These are phyloP conservation scores for Leucogyrophana mollusca DNA, from an alignment of 768 basidiomycete genomes.

Conservation along the genomic window DNA sequence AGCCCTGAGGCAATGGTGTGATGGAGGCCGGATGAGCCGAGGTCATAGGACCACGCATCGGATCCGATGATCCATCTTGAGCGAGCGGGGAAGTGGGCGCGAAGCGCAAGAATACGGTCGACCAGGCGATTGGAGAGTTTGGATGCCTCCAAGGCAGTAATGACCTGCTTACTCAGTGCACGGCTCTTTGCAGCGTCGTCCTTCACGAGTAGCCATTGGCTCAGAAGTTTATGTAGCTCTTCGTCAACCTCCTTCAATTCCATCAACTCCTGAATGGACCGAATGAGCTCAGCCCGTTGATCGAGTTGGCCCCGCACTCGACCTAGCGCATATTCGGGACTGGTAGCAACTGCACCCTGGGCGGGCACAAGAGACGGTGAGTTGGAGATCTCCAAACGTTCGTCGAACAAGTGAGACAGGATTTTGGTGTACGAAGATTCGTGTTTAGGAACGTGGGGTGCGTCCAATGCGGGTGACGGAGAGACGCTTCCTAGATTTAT, in stretches of 20 bases:
- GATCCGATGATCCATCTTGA: slow-evolving; percentile 98
- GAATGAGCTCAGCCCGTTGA: slow-evolving; percentile 65
- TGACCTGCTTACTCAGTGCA: slow-evolving; percentile 56
- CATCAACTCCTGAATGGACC: slow-evolving; percentile 64
- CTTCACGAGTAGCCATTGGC: slow-evolving; percentile 76
- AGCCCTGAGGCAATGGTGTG: slow-evolving; percentile 89
- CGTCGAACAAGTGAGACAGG: slow-evolving; percentile 74
- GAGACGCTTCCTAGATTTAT: slow-evolving; percentile 48
- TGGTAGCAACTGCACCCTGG: slow-evolving; percentile 76
- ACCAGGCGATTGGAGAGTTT: slow-evolving; percentile 42
- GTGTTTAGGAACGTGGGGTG: slow-evolving; percentile 80
- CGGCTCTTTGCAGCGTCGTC: slow-evolving; percentile 68
- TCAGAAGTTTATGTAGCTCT: slow-evolving; percentile 69
- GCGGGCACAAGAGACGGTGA: slow-evolving; percentile 69
- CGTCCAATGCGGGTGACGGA: slow-evolving; percentile 18
- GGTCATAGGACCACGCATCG: slow-evolving; percentile 97
- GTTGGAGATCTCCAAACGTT: slow-evolving; percentile 83
- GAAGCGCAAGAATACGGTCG: slow-evolving; percentile 56
- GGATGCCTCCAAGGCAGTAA: slow-evolving; percentile 44
- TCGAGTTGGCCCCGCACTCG: slow-evolving; percentile 83
- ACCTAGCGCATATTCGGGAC: slow-evolving; percentile 94
- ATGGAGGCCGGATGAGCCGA: slow-evolving; percentile 93
- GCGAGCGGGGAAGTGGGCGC: slow-evolving; percentile 58
- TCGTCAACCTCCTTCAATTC: slow-evolving; percentile 44
- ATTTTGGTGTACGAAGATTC: slow-evolving; percentile 92